Conservation (phyloP, 495 filamentous ascomycete genomes). For the Parathielavia hyrcaniae region DNA sequence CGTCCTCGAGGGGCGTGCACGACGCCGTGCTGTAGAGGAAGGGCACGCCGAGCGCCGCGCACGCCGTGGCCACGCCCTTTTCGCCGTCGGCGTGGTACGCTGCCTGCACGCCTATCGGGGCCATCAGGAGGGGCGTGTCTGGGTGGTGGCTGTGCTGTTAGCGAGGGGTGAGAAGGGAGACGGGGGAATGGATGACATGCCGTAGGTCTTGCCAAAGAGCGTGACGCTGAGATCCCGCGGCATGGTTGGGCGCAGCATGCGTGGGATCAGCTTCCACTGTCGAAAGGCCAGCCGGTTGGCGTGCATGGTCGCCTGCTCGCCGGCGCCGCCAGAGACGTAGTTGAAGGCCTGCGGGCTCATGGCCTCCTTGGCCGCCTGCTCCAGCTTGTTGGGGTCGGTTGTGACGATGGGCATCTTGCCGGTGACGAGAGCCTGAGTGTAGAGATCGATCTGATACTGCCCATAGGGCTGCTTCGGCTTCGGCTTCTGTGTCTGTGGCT, state of each 20-base stretch:
- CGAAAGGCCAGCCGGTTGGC: constrained; percentile 59
- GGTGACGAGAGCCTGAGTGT: constrained; percentile 44
- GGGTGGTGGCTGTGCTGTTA: not conserved
- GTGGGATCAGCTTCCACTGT: constrained; percentile 55
- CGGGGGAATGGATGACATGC: constrained; percentile 8
- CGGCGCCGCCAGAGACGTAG: constrained; percentile 60
- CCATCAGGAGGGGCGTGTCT: constrained; percentile 50
- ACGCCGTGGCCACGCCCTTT: constrained; percentile 47
- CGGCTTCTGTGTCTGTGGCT: too few species aligned
- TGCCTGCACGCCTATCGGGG: constrained; percentile 53
- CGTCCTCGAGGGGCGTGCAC: constrained; percentile 37
- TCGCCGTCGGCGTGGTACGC: constrained; percentile 54
- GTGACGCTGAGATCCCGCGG: constrained; percentile 48
- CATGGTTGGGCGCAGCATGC: constrained; percentile 38
- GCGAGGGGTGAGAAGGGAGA: not conserved
- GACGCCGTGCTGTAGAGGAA: constrained; percentile 50
- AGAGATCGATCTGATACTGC: constrained; percentile 47
- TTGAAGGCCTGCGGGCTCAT: constrained; percentile 48
- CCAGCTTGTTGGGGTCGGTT: constrained; percentile 55
- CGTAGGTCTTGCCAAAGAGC: constrained; percentile 51
- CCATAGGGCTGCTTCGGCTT: constrained; percentile 20
- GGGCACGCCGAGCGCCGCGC: constrained; percentile 47
- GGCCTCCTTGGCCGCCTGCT: constrained; percentile 48
- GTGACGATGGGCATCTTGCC: constrained; percentile 49
- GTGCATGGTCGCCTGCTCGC: constrained; percentile 59